Evolutionary conservation across 768 basidiomycete species (phyloP), one percentile per base, ranked within the genome.

Genomic region (Russula abietina): DNA sequence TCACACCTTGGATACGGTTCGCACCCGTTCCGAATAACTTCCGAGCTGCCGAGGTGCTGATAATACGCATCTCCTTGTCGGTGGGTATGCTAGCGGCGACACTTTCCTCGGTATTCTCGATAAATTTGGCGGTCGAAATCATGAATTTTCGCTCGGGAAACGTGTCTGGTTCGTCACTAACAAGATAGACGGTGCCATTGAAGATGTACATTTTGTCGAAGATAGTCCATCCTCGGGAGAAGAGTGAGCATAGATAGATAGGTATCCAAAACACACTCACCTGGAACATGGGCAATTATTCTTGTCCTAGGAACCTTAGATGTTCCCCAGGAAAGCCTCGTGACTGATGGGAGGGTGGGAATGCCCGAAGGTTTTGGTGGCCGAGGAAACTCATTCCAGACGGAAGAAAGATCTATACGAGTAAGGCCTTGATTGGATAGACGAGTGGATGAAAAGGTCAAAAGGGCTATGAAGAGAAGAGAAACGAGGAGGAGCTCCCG

Each of bases 191-290:
- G 8, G 89, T 87, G 50, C 91, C 91, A 67, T 93, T 91, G 68
- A 85, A 76, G 60, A 93, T 74, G 71, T 91, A 96, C 11, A 96
- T 79, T 60, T 81, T 83, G 75, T 94, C 91, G 64, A 93, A 86
- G 56, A 94, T 85, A 1, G 93, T 91, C 93, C 92, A 97, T 36
- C 93, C 93, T 93, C 70, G 30, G 38, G 38, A 5, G n/a, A n/a
- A 9, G 10, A 16, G 22, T 65, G 22, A 60, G 41, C 16, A 8
- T n/a, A 4, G 9, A 12, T 19, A 28, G 2, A 38, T 7, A 3
- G 5, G 19, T 1, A 22, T 56, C 28, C 11, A 11, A n/a, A 2
- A 16, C 9, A 32, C 7, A 54, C 43, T 19, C 62, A 88, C 91
- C 91, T 71, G 89, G 87, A 8, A 80, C 86, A 74, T 95, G 92